phyloP scores from a whole-genome alignment of 148 eudicot species.

The Tetragonia tetragonoides region DNA sequence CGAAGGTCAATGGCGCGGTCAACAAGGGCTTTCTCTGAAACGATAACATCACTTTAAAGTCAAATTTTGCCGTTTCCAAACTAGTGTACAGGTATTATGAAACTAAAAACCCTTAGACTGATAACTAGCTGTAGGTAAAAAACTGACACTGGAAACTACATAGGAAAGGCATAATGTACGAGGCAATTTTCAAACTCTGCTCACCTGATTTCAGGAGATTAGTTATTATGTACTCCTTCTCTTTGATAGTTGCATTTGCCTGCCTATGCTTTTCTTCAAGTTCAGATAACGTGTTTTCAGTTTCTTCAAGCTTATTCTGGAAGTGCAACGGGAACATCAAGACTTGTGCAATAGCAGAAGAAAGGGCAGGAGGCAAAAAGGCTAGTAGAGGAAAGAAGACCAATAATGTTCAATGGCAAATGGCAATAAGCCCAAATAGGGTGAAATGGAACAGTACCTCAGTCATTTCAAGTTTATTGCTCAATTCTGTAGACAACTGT shows the following conservation, averaged over 20 bases:
- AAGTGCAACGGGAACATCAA: conserved; percentile 23
- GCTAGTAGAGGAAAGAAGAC: background rate
- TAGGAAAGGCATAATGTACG: background rate
- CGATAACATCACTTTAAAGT: conserved; percentile 6
- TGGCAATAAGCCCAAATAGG: background rate
- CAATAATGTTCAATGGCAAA: background rate
- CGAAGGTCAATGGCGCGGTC: conserved; percentile 92
- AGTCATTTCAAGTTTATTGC: conserved; percentile 79
- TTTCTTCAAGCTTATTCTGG: conserved; percentile 91
- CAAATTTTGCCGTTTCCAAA: conserved; percentile 6
- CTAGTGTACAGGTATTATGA: background rate
- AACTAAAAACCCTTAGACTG: background rate
- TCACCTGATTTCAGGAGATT: conserved; percentile 92
- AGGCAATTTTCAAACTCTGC: conserved; percentile 16
- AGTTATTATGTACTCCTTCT: conserved; percentile 82
- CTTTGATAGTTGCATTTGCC: conserved; percentile 92
- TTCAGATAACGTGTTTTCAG: conserved; percentile 78
- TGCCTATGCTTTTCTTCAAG: conserved; percentile 95
- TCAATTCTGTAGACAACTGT: conserved; percentile 66
- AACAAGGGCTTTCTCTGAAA: conserved; percentile 87
- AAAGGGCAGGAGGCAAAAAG: background rate
- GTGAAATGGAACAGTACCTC: conserved; percentile 49
- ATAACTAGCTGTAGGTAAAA: background rate
- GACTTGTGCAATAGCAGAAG: background rate
- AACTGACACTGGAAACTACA: background rate